Base-by-base conservation (phyloP, 441 rosid genomes). In the Eutrema salsugineum region DNA sequence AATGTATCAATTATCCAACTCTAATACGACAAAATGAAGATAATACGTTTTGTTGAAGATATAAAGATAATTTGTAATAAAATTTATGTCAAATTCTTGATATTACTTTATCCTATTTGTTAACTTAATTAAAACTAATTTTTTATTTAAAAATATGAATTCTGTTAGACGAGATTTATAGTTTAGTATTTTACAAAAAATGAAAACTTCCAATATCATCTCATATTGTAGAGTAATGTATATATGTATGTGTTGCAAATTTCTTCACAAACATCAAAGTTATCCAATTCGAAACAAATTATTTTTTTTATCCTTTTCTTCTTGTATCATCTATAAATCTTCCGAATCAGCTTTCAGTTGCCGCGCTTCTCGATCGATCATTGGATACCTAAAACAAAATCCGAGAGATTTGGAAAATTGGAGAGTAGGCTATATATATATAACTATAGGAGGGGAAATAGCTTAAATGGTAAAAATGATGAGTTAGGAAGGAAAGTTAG, bases 381-480 rank as follows among this genome's bases (percentile, higher is more conserved):
- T 62, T 62, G 63, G 69, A 71, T 62, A 62, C 69, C 69, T 53
- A 63, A 63, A 53, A 3, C 11, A 33, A 72, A 63, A 7, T 22
- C 19, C 40, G 22, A 63, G 60, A 33, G 11, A 30, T 12, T 35
- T 6, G 57, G 24, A 33, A 62, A 54, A 15, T 20, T 54, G 35
- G 70, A 35, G 57, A 54, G 40, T 44, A 61, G 28, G 47, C 17
- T 30, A n/a, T 22, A 30, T 17, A 46, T 33, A 33, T 5, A 33
- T 8, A 1, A 16, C 7, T 11, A 44, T 15, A 32, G 11, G 3
- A 24, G 5, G 3, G n/a, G 8, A 49, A n/a, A 17, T 48, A 64
- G 53, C 71, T 56, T 36, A 75, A 68, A 46, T 61, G 63, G 65
- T 68, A 75, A 44, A 75, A 61, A 62, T 32, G 6, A 20, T 55